Evolutionary conservation across 352 stramenopile species (phyloP).

Genomic region (Halophytophthora polymorphica): DNA sequence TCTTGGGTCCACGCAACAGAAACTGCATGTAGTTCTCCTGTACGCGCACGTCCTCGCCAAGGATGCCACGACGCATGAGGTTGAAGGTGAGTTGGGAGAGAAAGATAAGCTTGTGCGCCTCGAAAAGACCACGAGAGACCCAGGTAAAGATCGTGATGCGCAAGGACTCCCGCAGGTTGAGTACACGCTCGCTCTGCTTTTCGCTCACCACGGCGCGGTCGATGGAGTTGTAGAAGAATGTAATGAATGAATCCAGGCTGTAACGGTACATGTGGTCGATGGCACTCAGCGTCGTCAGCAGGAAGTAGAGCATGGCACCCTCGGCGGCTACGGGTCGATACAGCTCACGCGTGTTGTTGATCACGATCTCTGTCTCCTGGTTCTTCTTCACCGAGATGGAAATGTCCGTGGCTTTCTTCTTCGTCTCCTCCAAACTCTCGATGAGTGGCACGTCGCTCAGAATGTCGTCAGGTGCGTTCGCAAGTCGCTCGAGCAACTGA

Average conservation of each 20-base stretch:
- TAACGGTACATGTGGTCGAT: slow-evolving; percentile 99
- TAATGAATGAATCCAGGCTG: slow-evolving; percentile 96
- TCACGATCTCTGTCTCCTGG: slow-evolving; percentile 93
- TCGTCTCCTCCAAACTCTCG: slow-evolving; percentile 95
- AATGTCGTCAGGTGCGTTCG: slow-evolving; percentile 96
- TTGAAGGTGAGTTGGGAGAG: slow-evolving; percentile 96
- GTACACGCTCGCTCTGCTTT: slow-evolving; percentile 88
- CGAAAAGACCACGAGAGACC: slow-evolving; percentile 95
- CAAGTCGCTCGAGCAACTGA: slow-evolving; percentile 92
- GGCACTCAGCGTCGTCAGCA: slow-evolving; percentile 93
- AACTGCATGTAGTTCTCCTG: slow-evolving; percentile 97
- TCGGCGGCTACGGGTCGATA: slow-evolving; percentile 94
- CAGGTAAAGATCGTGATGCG: slow-evolving; percentile 97
- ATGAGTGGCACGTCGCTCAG: slow-evolving; percentile 95
- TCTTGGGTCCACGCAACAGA: slow-evolving; percentile 89
- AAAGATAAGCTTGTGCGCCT: slow-evolving; percentile 97
- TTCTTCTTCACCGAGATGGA: slow-evolving; percentile 93
- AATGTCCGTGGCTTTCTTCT: slow-evolving; percentile 95
- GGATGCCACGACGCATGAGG: slow-evolving; percentile 94
- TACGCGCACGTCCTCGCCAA: slow-evolving; percentile 92
- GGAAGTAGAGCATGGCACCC: slow-evolving; percentile 97
- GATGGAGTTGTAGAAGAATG: slow-evolving; percentile 97
- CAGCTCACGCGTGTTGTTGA: slow-evolving; percentile 93
- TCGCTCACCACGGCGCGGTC: slow-evolving; percentile 81
- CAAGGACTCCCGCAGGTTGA: slow-evolving; percentile 92